These are phyloP conservation scores for Sarocladium strictum DNA, from an alignment of 2,329 filamentous ascomycete genomes.

Conservation along the genomic window DNA sequence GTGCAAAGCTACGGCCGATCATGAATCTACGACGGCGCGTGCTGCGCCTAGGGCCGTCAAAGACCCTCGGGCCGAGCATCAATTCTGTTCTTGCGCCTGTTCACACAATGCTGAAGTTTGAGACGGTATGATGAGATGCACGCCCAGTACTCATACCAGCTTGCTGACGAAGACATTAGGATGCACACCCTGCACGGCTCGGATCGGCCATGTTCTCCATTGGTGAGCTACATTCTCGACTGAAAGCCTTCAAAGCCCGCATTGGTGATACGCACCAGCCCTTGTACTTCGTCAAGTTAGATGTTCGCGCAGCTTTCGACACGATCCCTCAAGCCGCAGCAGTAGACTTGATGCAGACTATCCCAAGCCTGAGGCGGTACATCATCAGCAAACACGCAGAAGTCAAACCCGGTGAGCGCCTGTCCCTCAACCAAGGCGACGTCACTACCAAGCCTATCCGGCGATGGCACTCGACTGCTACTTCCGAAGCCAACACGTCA, in stretches of 20 bases:
- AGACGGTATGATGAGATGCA: conserved; percentile 66
- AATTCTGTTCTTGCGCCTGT: conserved; percentile 60
- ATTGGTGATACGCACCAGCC: conserved; percentile 23
- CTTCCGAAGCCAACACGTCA: conserved; percentile 32
- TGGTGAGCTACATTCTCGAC: conserved; percentile 67
- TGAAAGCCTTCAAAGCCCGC: conserved; percentile 60
- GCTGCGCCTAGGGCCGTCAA: conserved; percentile 37
- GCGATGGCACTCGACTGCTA: conserved; percentile 49
- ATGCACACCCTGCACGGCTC: conserved; percentile 33
- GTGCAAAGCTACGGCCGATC: conserved; percentile 70
- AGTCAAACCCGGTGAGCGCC: conserved; percentile 45
- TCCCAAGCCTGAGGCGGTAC: conserved; percentile 56
- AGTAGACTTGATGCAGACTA: conserved; percentile 57
- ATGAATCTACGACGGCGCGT: conserved; percentile 67
- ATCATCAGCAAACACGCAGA: conserved; percentile 69
- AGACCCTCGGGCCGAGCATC: conserved; percentile 31
- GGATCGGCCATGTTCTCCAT: conserved; percentile 78
- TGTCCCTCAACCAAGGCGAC: conserved; percentile 13
- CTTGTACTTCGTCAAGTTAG: conserved; percentile 86
- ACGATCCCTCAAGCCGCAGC: conserved; percentile 82
- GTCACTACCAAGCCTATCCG: conserved; percentile 31
- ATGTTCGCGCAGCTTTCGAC: conserved; percentile 90
- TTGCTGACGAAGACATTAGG: conserved; percentile 1
- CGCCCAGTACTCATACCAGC: background rate
- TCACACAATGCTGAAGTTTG: conserved; percentile 70